Evolutionary conservation across 345 rosid genomes (phyloP).

Genomic region (Murraya koenigii): DNA sequence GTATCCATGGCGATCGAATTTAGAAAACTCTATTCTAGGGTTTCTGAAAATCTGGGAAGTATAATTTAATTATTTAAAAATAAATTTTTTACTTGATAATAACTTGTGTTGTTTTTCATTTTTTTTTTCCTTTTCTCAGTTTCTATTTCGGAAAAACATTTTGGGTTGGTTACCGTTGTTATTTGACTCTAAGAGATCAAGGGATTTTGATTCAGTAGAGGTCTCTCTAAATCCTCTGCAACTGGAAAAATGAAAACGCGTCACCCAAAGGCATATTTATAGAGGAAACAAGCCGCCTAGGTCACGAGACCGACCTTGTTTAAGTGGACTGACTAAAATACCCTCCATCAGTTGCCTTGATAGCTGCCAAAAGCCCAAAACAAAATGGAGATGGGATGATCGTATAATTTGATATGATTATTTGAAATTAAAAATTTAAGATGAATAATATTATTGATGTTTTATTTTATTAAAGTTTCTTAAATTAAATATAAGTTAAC

Average conservation of each 20-base stretch:
- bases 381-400: no score
- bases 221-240: neutral
- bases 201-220: neutral
- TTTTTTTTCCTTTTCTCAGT: neutral
- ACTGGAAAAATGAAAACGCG: accelerated
- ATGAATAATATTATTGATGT: no score
- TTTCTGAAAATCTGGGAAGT: neutral
- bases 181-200: neutral
- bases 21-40: conserved; percentile 12
- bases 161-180: neutral
- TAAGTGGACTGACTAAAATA: neutral
- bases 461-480: no score
- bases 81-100: neutral
- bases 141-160: neutral
- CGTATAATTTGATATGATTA: no score
- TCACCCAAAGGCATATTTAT: neutral
- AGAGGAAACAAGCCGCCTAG: neutral
- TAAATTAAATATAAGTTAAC: no score
- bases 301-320: neutral
- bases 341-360: neutral
- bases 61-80: neutral
- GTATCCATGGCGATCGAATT: conserved; percentile 41
- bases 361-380: no score
- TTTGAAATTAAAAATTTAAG: no score
- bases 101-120: neutral